Evolutionary conservation across 441 rosid species (phyloP).

Genomic region (Arabidopsis hybrid): DNA sequence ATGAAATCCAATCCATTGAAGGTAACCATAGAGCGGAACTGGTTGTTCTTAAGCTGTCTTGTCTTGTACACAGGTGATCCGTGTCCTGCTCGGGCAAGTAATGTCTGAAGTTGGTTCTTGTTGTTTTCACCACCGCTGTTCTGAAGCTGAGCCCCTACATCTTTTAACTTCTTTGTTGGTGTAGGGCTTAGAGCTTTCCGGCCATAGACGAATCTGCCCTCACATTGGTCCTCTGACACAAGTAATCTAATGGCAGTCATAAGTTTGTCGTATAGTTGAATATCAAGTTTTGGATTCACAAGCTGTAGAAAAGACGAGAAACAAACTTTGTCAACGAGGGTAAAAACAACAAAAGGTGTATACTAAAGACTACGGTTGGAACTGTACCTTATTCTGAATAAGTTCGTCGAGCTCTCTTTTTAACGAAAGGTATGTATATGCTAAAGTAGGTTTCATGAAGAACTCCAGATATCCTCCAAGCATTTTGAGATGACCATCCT

Average conservation of each 20-base stretch:
- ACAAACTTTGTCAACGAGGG: constrained; percentile 18
- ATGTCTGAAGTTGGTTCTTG: constrained; percentile 84
- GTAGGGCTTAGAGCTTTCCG: constrained; percentile 59
- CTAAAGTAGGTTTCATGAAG: constrained; percentile 81
- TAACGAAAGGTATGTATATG: constrained; percentile 65
- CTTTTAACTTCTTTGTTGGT: constrained; percentile 50
- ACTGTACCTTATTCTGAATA: constrained; percentile 80
- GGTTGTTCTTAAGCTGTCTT: constrained; percentile 70
- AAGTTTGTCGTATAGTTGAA: constrained; percentile 66
- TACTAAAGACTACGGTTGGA: constrained; percentile 12
- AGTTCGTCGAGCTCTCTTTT: constrained; percentile 86
- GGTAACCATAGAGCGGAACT: constrained; percentile 75
- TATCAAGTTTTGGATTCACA: constrained; percentile 73
- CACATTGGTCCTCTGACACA: constrained; percentile 80
- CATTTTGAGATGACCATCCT: constrained; percentile 99
- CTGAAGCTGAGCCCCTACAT: constrained; percentile 35
- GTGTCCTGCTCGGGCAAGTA: constrained; percentile 84
- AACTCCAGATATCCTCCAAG: constrained; percentile 94
- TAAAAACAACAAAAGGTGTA: constrained; percentile 10
- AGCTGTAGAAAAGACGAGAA: constrained; percentile 59
- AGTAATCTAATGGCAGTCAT: constrained; percentile 74
- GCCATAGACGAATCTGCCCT: constrained; percentile 85
- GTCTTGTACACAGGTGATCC: constrained; percentile 77
- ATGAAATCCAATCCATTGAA: constrained; percentile 80
- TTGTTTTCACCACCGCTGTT: constrained; percentile 60